Evolutionary conservation across 1,284 basidiomycete species (phyloP), one percentile per base, ranked within the genome.

Genomic region (Pascua guehoae): DNA sequence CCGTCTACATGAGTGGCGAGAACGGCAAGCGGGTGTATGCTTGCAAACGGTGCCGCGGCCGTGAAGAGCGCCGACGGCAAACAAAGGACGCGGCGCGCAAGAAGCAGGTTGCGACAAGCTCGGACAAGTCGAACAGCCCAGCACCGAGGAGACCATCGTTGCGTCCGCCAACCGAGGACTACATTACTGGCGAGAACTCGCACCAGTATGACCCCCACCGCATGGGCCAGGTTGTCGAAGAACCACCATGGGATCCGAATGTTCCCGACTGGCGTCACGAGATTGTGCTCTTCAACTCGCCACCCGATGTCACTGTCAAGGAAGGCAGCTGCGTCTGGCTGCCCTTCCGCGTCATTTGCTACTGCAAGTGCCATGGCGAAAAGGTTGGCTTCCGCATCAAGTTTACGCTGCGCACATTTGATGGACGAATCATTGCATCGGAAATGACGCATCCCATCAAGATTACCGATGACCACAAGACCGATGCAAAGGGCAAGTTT

Each of bases 381-480:
- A 98, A 97, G 79, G 81, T 89, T 48, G 96, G 96, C 1, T 99
- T 98, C 79, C 78, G 88, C 72, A 87, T 98, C 63, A 88, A 90
- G 68, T 90, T 98, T 75, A 87, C 87, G 16, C 84, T 98, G 81
- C 84, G 87, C 67, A 90, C 97, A 64, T 81, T 86, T 67, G 81
- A 80, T 41, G 93, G 92, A 9, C 84, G 88, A 32, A 77, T 93
- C 49, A 84, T 98, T 53, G 95, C 91, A 11, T 84, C 84, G 11
- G 91, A 91, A 3, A 84, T 83, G 47, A 92, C 91, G 2, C 86
- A 87, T 37, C 92, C 95, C 3, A 95, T 99, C 70, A 95, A 98
- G 87, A 98, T 98, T 67, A 99, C 95, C 4, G 96, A 99, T 77
- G 96, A 99, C 75, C 94, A 97, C 79, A 97, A 97, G 79, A 92